Conservation (phyloP, 2,329 filamentous ascomycete species). For the Thielaviopsis musarum region DNA sequence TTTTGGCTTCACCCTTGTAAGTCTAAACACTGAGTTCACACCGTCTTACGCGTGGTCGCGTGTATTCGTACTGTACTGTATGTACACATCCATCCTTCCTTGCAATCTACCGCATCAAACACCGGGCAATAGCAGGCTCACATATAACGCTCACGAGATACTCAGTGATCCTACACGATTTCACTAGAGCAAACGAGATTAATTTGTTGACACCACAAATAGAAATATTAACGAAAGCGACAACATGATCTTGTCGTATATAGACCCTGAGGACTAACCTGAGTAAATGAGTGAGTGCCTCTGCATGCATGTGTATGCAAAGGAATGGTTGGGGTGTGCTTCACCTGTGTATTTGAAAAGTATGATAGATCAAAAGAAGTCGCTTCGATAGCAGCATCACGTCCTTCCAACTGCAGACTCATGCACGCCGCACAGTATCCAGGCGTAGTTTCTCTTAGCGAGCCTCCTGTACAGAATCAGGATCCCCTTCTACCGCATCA, state of each 20-base stretch:
- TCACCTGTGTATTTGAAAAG: too few species aligned
- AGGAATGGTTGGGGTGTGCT: too few species aligned
- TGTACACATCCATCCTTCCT: background rate
- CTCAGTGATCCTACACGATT: background rate
- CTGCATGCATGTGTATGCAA: too few species aligned
- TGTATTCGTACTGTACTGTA: background rate
- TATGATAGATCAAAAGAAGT: too few species aligned
- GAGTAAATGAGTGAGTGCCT: too few species aligned
- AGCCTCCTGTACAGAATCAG: background rate
- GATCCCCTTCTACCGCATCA: background rate
- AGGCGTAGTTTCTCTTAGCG: background rate
- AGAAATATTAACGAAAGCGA: too few species aligned
- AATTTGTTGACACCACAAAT: too few species aligned
- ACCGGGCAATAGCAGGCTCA: background rate
- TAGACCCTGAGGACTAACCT: too few species aligned
- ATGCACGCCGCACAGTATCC: background rate
- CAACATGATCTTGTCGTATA: too few species aligned
- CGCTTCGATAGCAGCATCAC: too few species aligned
- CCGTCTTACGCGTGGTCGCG: background rate
- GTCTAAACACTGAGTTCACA: background rate
- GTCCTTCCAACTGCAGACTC: too few species aligned
- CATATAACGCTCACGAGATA: background rate
- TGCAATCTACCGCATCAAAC: background rate
- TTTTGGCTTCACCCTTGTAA: background rate
- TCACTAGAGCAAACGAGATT: too few species aligned